A percentile compares a stretch with the other conserved stretches of the same genome.
These are phyloP conservation scores for Cymbopogon flexuosus DNA, from an alignment of 202 grass and related monocot genomes.

Conservation along the genomic window DNA sequence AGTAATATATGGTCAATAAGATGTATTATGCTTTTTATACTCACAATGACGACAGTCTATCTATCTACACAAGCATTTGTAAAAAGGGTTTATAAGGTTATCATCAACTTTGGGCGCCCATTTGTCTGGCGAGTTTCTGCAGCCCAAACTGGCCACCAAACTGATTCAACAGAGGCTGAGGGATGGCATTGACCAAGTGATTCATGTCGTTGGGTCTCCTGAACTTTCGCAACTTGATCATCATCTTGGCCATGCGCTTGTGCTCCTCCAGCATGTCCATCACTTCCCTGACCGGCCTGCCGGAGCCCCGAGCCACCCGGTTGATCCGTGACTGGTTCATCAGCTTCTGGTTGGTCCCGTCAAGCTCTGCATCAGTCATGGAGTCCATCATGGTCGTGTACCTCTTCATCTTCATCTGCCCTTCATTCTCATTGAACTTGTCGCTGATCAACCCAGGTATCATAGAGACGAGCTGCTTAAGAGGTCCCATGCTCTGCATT, in stretches of 20 bases:
- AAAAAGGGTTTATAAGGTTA: too few relatives aligned
- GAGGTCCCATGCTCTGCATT: not conserved
- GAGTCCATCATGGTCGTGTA: not conserved
- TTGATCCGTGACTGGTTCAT: not conserved
- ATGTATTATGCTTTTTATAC: too few relatives aligned
- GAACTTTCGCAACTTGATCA: not conserved
- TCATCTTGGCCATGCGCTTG: not conserved
- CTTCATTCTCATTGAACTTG: not conserved
- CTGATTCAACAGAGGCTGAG: not conserved
- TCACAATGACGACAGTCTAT: too few relatives aligned
- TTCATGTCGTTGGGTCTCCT: not conserved
- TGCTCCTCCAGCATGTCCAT: not conserved
- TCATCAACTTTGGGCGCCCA: not conserved
- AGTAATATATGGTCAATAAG: too few relatives aligned
- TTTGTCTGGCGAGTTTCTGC: not conserved
- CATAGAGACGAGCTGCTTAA: not conserved
- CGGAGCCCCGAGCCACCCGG: not conserved
- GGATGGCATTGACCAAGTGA: not conserved
- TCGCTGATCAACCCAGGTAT: not conserved
- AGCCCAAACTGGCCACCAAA: not conserved
- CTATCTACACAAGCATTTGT: too few relatives aligned
- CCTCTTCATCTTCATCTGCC: not conserved
- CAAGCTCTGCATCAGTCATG: not conserved
- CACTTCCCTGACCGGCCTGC: not conserved
- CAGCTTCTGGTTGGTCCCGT: not conserved